phyloP scores from a whole-genome alignment of 768 basidiomycete species.

The Phanerochaete sordida region DNA sequence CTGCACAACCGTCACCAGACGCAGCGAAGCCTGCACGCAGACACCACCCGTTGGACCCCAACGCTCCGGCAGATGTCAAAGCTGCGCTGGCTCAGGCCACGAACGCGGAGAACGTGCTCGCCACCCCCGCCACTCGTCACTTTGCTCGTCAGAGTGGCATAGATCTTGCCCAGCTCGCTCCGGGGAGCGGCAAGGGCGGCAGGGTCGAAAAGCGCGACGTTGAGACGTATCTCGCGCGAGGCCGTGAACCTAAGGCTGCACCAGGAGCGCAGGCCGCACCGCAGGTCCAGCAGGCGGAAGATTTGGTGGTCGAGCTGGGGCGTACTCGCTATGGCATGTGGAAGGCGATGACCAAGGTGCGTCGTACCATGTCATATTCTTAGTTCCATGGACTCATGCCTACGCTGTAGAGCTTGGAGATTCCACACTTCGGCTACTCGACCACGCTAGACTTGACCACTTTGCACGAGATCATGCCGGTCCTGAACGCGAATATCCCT shows the following conservation, averaged over 20 bases:
- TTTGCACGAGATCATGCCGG: conserved; percentile 58
- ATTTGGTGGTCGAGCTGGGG: conserved; percentile 67
- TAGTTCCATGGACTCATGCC: neutral
- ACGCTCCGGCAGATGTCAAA: conserved; percentile 24
- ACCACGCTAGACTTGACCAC: conserved; percentile 73
- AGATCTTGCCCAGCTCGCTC: conserved; percentile 51
- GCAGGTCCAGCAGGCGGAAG: conserved; percentile 27
- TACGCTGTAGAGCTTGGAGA: conserved; percentile 63
- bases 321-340: conserved; percentile 83
- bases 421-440: conserved; percentile 85
- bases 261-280: conserved; percentile 1
- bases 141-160: conserved; percentile 66
- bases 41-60: conserved; percentile 67
- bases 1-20: neutral
- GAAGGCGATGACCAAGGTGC: conserved; percentile 84
- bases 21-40: conserved; percentile 19
- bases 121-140: conserved; percentile 75
- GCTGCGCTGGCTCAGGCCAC: conserved; percentile 5
- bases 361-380: conserved; percentile 5
- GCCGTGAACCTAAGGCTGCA: conserved; percentile 3
- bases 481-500: conserved; percentile 69
- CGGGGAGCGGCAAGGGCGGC: conserved; percentile 73
- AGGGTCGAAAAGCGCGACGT: conserved; percentile 75
- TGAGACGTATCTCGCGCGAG: conserved; percentile 49
- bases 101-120: conserved; percentile 43